Evolutionary conservation across 148 eudicot genomes (phyloP).

Genomic region (Heliamphora exappendiculata): DNA sequence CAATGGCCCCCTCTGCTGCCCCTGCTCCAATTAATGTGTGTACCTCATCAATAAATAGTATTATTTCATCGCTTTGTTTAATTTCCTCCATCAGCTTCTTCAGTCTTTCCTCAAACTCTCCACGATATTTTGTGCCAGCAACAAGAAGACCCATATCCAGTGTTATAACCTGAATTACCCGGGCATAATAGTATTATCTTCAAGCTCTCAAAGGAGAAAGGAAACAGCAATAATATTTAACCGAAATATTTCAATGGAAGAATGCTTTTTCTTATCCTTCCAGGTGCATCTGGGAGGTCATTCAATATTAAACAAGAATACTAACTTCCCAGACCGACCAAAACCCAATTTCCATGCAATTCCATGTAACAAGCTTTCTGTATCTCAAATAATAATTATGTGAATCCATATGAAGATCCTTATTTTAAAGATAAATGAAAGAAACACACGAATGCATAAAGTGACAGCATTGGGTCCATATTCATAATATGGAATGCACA

Average conservation of each 20-base stretch:
- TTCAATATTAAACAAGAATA: background rate
- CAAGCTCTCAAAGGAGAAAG: background rate
- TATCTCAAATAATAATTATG: background rate
- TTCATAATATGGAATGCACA: background rate
- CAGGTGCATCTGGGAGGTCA: background rate
- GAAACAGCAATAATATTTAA: background rate
- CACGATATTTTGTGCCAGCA: conserved; percentile 93
- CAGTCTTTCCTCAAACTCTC: conserved; percentile 85
- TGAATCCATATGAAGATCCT: background rate
- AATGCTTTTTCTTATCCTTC: background rate
- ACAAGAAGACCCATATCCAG: conserved; percentile 91
- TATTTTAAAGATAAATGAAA: background rate
- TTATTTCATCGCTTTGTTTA: conserved; percentile 72
- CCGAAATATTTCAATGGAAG: background rate
- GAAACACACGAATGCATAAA: background rate
- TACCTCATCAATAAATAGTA: conserved; percentile 85
- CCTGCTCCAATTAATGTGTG: conserved; percentile 91
- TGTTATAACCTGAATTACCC: conserved; percentile 60
- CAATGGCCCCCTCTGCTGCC: conserved; percentile 95
- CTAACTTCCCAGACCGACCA: background rate
- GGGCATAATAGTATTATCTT: background rate
- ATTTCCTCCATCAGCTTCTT: conserved; percentile 96
- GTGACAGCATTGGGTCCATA: background rate
- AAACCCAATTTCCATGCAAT: background rate
- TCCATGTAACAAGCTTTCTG: background rate